Evolutionary conservation across 1,284 basidiomycete genomes (phyloP).

Genomic region (Microbotryomycetes sp.): DNA sequence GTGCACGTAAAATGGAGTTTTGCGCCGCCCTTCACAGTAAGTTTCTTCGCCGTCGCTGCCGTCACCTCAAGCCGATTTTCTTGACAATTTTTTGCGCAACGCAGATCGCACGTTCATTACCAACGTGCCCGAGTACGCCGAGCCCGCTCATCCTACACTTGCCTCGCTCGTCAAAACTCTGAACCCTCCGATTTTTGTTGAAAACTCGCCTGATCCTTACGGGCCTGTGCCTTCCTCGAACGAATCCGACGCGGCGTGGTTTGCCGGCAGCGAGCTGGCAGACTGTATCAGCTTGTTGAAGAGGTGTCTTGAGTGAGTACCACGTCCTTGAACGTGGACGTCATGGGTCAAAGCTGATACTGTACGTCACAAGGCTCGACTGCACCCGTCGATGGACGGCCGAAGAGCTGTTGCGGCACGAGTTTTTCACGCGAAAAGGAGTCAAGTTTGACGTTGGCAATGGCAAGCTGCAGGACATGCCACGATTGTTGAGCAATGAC

Average conservation of each 20-base stretch:
- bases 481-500: background rate
- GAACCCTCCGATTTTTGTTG: slow-evolving; percentile 60
- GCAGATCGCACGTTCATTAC: slow-evolving; percentile 76
- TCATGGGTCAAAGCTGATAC: background rate
- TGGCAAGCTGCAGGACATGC: background rate
- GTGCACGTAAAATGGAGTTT: slow-evolving; percentile 72
- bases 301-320: slow-evolving; percentile 64
- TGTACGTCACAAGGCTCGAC: slow-evolving; percentile 45
- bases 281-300: slow-evolving; percentile 65
- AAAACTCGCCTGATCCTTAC: slow-evolving; percentile 32
- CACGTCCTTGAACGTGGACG: too few species aligned
- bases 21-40: slow-evolving; percentile 82
- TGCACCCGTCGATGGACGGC: slow-evolving; percentile 58
- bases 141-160: slow-evolving; percentile 58
- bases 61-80: slow-evolving; percentile 3
- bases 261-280: slow-evolving; percentile 54
- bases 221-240: slow-evolving; percentile 17
- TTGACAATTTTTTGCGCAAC: background rate
- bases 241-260: slow-evolving; percentile 35
- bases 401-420: slow-evolving; percentile 63
- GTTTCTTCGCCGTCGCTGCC: slow-evolving; percentile 38
- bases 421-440: slow-evolving; percentile 51
- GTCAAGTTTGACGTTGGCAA: slow-evolving; percentile 23
- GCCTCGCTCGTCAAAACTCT: slow-evolving; percentile 62
- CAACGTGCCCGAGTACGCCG: slow-evolving; percentile 68